Base-by-base conservation (phyloP, 2,329 filamentous ascomycete species). In the Seiridium unicorne region DNA sequence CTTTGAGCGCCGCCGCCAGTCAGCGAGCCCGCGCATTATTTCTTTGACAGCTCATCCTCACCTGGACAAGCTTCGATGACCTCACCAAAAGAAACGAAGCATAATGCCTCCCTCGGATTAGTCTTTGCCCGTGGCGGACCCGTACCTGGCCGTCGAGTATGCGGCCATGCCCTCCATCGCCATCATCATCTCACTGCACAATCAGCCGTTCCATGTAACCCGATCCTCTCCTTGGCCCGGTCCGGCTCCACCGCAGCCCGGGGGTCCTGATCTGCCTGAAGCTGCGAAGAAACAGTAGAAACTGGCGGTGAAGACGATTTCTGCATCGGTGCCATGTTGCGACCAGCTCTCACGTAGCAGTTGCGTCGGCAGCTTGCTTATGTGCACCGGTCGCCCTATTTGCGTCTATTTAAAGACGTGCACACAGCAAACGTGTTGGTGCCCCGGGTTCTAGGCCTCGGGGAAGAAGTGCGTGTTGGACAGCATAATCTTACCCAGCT, bases 121-220 rank as follows among this genome's bases (percentile, higher is more conserved):
- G 13, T 42, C 7, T 8, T 13, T 42, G 7, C 38, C 13, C 7
- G 3, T 7, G 11, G 9, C 46, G 18, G n/a, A 48, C n/a, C n/a
- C 11, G n/a, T 31, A 31, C 46, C 34, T 51, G 49, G 49, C 49
- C 49, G 9, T 51, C 7, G 31, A 51, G 31, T 51, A 51, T 51
- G 53, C 53, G 53, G 38, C 53, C 53, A 51, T 38, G 35, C 38
- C 38, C 53, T 44, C 35, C 53, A 53, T 53, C 49, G 11, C 36
- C 53, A 13, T 32, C 53, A 13, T 4, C 26, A 3, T 34, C 9
- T 31, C 7, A 2, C 51, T 44, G 34, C 13, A 42, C 4, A 51
- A 13, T 34, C 48, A 26, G 18, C 18, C 18, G 18, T 26, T 26
- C 18, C 51, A 32, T 13, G 10, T 36, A 35, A 6, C 38, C 4